Percentiles rank a stretch among this genome's conserved stretches.
These are phyloP conservation scores for Coemansia sp. DNA, from an alignment of 192 early-diverging fungal genomes.

Conservation along the genomic window DNA sequence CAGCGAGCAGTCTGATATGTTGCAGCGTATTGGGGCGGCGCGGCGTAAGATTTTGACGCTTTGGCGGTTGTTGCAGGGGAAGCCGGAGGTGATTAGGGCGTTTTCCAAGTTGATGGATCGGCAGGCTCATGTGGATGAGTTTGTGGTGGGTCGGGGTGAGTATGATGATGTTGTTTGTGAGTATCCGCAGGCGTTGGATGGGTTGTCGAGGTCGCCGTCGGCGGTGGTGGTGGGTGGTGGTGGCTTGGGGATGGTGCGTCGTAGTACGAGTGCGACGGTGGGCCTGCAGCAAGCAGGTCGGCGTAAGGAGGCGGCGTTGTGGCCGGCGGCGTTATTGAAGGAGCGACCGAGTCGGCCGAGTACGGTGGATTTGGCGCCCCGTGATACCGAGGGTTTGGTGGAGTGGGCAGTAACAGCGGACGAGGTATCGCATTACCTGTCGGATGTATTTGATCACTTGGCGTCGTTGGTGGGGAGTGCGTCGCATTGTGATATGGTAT, in stretches of 20 bases:
- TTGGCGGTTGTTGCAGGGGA: conserved; percentile 62
- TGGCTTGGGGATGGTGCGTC: conserved; percentile 1
- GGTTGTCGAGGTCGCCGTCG: not conserved
- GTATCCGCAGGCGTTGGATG: not conserved
- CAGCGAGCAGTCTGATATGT: conserved; percentile 78
- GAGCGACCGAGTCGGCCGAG: conserved; percentile 14
- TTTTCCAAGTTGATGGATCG: conserved; percentile 60
- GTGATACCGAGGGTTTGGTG: not conserved
- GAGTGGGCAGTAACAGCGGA: conserved; percentile 10
- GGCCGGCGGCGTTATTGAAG: conserved; percentile 8
- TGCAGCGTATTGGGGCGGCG: conserved; percentile 65
- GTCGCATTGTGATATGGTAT: conserved; percentile 64
- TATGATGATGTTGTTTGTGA: conserved; percentile 1
- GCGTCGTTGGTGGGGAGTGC: conserved; percentile 60
- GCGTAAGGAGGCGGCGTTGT: conserved; percentile 4
- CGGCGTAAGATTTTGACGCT: conserved; percentile 65
- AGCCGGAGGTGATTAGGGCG: conserved; percentile 67
- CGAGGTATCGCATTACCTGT: conserved; percentile 65
- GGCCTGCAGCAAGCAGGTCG: conserved; percentile 6
- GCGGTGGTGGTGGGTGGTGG: not conserved
- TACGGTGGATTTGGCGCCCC: conserved; percentile 2
- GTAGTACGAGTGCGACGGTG: conserved; percentile 1
- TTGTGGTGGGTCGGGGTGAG: not conserved
- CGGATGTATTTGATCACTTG: conserved; percentile 75
- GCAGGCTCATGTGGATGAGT: conserved; percentile 21